A percentile compares a stretch with the other conserved stretches of the same genome.
Evolutionary conservation across 139 green algal species (phyloP).

Genomic region (Chlorella sp.): DNA sequence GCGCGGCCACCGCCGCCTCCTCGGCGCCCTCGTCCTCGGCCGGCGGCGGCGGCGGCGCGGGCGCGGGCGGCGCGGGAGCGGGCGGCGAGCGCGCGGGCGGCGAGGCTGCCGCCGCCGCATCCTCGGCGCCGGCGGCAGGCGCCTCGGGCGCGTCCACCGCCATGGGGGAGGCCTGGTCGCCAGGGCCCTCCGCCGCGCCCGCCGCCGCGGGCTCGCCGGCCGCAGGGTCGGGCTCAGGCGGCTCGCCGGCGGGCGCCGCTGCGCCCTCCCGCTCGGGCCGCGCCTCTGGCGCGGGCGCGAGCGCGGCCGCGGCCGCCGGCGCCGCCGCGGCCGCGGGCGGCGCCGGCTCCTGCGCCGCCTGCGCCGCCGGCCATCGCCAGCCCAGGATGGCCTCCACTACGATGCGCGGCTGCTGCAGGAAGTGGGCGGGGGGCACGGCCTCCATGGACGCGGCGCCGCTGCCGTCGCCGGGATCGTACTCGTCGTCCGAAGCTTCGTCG

Average conservation of each 20-base stretch:
- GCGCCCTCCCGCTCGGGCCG: neutral
- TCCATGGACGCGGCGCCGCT: conserved; percentile 17
- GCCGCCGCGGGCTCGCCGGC: neutral
- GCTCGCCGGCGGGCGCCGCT: neutral
- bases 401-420: conserved; percentile 13
- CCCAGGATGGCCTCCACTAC: conserved; percentile 73
- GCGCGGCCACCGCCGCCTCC: conserved; percentile 26
- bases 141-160: conserved; percentile 2
- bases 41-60: conserved; percentile 18
- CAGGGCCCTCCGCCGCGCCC: neutral
- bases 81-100: conserved; percentile 42
- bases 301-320: neutral
- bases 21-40: conserved; percentile 32
- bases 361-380: conserved; percentile 57
- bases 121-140: neutral
- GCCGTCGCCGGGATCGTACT: conserved; percentile 38
- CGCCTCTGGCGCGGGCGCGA: neutral
- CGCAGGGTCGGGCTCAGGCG: neutral
- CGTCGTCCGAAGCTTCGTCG: conserved; percentile 51
- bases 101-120: neutral
- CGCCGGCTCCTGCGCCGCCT: neutral
- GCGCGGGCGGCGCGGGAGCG: conserved; percentile 12
- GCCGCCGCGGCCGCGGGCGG: neutral
- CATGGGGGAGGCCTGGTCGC: neutral
- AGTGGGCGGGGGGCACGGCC: conserved; percentile 22